These are phyloP conservation scores for Coniella lustricola DNA, from an alignment of 2,329 filamentous ascomycete species.

Conservation along the genomic window DNA sequence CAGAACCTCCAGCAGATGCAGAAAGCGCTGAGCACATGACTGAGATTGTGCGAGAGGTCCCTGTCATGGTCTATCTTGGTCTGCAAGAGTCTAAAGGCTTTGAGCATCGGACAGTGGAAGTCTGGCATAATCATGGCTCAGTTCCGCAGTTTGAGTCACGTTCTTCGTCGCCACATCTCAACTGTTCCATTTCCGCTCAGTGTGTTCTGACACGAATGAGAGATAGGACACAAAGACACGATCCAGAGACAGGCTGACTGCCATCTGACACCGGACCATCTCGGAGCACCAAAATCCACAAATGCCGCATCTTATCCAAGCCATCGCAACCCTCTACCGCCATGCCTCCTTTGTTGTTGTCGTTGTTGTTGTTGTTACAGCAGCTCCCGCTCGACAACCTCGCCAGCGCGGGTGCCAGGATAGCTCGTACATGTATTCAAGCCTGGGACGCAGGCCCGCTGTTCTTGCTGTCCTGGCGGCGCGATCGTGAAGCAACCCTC, in stretches of 20 bases:
- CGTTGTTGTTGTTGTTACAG: neutral
- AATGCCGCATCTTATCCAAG: constrained; percentile 8
- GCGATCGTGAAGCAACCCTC: neutral
- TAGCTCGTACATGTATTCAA: constrained; percentile 12
- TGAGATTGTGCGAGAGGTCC: no score
- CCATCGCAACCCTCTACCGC: constrained; percentile 9
- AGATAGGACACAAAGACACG: no score
- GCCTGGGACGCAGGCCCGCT: constrained; percentile 17
- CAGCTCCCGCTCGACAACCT: constrained; percentile 5
- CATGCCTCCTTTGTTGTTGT: constrained; percentile 8
- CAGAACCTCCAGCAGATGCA: no score
- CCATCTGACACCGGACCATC: no score
- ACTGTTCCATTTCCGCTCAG: no score
- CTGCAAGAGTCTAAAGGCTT: neutral
- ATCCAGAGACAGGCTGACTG: no score
- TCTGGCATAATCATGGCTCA: constrained; percentile 20
- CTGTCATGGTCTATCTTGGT: no score
- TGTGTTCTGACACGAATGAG: no score
- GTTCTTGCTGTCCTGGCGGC: constrained; percentile 11
- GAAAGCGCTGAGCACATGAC: no score
- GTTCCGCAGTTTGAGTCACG: constrained; percentile 13
- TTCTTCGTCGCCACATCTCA: no score
- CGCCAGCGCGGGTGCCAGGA: constrained; percentile 6
- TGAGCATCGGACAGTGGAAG: constrained; percentile 15
- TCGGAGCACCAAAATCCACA: constrained; percentile 5